A percentile compares a stretch with the other conserved stretches of the same genome.
Evolutionary conservation across 23 red algal species (phyloP).

Genomic region (Porphyridium purpureum): DNA sequence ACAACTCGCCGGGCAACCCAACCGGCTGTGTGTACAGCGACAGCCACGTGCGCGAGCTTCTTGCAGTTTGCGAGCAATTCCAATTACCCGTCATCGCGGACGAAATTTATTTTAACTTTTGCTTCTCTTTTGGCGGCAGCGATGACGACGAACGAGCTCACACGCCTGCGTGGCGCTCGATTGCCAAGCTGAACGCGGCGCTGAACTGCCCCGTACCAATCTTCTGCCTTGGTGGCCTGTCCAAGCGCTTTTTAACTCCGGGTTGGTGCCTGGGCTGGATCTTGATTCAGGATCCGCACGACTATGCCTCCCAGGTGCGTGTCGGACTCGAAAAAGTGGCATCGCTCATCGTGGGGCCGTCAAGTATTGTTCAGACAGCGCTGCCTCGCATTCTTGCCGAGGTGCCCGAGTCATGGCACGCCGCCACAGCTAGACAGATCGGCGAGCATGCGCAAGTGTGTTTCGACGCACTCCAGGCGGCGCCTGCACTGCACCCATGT

Average conservation of each 20-base stretch:
- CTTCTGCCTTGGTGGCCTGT: constrained; percentile 5
- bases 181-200: neutral
- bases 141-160: too few relatives aligned
- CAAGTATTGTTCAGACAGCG: constrained; percentile 1
- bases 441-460: too few relatives aligned
- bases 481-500: too few relatives aligned
- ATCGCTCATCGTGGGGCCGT: constrained; percentile 2
- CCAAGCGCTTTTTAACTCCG: constrained; percentile 5
- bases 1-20: constrained; percentile 8
- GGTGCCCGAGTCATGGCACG: neutral
- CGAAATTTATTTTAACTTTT: constrained; percentile 10
- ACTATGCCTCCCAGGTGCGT: neutral
- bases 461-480: too few relatives aligned
- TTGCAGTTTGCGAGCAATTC: neutral
- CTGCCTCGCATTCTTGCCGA: constrained; percentile 3
- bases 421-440: too few relatives aligned
- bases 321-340: constrained; percentile 1
- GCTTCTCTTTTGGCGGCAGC: neutral
- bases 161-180: too few relatives aligned
- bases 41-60: constrained; percentile 1
- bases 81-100: constrained; percentile 14
- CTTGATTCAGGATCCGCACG: constrained; percentile 5
- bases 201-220: neutral
- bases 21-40: constrained; percentile 12
- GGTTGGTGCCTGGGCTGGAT: constrained; percentile 14